phyloP scores from a whole-genome alignment of 2,329 filamentous ascomycete species.

The Epichloe uncinata region DNA sequence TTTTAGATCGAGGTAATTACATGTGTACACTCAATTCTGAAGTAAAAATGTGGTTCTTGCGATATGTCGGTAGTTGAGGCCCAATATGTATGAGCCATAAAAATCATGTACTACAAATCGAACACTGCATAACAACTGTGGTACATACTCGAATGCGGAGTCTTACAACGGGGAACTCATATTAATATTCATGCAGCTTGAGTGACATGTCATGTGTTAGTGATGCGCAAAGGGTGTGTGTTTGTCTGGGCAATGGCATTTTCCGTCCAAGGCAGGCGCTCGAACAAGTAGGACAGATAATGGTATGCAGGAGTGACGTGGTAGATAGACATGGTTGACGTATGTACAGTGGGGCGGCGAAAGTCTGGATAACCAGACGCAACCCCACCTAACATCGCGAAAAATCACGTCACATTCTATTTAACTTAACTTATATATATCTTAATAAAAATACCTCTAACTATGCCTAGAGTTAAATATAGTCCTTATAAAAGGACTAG shows the following conservation, averaged over 20 bases:
- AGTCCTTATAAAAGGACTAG: no score
- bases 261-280: neutral
- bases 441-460: no score
- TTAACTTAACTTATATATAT: no score
- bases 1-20: no score
- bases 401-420: no score
- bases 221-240: neutral
- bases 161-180: neutral
- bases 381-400: no score
- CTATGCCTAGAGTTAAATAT: no score
- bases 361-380: no score
- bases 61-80: no score
- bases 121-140: neutral
- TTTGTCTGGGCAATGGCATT: neutral
- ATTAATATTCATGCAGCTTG: neutral
- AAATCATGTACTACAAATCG: neutral
- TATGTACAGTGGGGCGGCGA: no score
- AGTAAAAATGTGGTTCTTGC: no score
- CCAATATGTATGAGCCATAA: neutral
- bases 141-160: neutral
- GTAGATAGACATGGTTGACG: neutral
- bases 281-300: neutral
- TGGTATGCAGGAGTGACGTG: neutral
- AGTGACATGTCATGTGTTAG: conserved; percentile 3
- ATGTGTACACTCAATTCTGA: no score